A percentile compares a stretch with the other conserved stretches of the same genome.
These are phyloP conservation scores for Tricholoma hemisulphureum DNA, from an alignment of 768 basidiomycete genomes.

Conservation along the genomic window DNA sequence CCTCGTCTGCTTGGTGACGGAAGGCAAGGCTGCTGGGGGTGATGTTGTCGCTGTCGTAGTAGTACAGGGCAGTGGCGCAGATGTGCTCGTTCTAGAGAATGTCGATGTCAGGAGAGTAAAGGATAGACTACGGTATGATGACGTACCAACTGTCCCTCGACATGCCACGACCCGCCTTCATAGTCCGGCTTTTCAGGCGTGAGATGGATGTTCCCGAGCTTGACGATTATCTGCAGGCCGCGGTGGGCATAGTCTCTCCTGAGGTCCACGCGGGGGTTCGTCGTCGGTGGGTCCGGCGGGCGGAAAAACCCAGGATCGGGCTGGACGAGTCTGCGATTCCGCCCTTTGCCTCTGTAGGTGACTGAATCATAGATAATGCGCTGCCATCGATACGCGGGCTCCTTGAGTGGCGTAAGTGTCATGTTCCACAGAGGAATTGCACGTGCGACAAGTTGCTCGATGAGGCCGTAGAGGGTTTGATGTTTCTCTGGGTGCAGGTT, in stretches of 20 bases:
- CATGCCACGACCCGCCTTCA: conserved; percentile 36
- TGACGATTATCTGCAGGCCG: conserved; percentile 32
- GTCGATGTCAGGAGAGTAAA: neutral
- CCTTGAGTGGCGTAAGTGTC: conserved; percentile 17
- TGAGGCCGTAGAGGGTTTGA: conserved; percentile 21
- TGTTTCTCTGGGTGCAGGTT: conserved; percentile 36
- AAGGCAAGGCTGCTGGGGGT: conserved; percentile 27
- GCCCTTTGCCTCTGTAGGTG: conserved; percentile 16
- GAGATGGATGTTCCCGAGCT: conserved; percentile 32
- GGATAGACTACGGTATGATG: neutral
- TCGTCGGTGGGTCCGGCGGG: conserved; percentile 6
- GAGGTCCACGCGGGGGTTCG: conserved; percentile 4
- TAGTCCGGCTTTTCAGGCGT: conserved; percentile 38
- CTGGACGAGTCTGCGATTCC: conserved; percentile 8
- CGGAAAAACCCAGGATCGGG: conserved; percentile 16
- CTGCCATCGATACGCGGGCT: neutral
- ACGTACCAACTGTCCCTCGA: conserved; percentile 31
- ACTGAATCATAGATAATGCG: conserved; percentile 18
- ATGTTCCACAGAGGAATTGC: conserved; percentile 35
- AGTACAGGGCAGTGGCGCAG: conserved; percentile 22
- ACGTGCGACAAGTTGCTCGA: conserved; percentile 27
- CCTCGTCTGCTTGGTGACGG: conserved; percentile 17
- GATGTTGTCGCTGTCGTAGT: conserved; percentile 30
- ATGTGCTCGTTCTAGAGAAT: conserved; percentile 21
- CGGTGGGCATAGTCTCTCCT: conserved; percentile 9